These are phyloP conservation scores for Prunus yedoensis DNA, from an alignment of 331 rosid genomes.

Conservation along the genomic window DNA sequence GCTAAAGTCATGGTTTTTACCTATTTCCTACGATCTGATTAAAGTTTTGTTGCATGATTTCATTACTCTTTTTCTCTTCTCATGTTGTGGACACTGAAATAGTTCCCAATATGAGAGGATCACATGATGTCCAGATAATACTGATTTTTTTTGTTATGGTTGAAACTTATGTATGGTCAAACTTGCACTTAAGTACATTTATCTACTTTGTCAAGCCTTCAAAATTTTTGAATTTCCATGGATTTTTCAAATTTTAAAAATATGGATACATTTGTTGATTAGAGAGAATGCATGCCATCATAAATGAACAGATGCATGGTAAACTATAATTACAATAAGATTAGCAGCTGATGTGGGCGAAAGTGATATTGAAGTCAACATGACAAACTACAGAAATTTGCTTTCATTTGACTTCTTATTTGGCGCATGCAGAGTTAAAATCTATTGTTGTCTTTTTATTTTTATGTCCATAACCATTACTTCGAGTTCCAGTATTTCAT, in stretches of 20 bases:
- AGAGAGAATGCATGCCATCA: not conserved
- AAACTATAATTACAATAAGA: not conserved
- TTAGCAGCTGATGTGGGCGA: not conserved
- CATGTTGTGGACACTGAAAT: not conserved
- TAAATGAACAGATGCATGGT: not conserved
- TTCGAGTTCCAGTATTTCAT: not conserved
- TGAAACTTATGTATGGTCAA: not conserved
- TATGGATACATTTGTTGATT: not conserved
- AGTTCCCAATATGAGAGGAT: not conserved
- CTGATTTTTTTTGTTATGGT: not conserved
- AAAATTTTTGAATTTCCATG: not conserved
- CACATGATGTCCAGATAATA: not conserved
- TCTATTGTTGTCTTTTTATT: no score
- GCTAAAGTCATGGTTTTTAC: constrained; percentile 11
- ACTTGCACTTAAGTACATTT: not conserved
- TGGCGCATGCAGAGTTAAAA: not conserved
- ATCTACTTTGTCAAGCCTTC: not conserved
- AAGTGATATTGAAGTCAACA: not conserved
- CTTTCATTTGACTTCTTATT: not conserved
- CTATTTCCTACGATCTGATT: not conserved
- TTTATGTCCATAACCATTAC: not conserved
- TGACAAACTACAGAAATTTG: not conserved
- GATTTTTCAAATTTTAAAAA: not conserved
- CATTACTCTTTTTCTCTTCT: not conserved
- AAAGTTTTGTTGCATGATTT: not conserved